A percentile compares a stretch with the other conserved stretches of the same genome.
Conservation (phyloP, 257 asterid species). For the Solanum piurae region DNA sequence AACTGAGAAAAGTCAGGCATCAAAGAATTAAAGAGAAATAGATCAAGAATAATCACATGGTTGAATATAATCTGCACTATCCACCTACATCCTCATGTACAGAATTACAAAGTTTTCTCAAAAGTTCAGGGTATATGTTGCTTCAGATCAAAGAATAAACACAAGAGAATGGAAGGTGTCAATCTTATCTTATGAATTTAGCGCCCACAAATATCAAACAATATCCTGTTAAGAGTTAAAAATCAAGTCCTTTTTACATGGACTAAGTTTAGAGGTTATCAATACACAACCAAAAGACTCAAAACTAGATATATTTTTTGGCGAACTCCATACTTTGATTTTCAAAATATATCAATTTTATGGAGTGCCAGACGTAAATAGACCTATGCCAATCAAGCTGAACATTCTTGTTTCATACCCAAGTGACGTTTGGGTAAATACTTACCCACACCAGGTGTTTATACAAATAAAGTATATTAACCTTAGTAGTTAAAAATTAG, state of each 20-base stretch:
- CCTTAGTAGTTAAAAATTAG: not conserved
- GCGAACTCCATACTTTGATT: not conserved
- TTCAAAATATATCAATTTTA: not conserved
- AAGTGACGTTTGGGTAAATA: not conserved
- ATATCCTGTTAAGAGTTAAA: not conserved
- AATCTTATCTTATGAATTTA: not conserved
- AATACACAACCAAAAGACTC: not conserved
- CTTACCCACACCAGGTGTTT: not conserved
- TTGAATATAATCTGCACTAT: not conserved
- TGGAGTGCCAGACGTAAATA: not conserved
- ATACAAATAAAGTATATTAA: not conserved
- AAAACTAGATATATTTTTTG: not conserved
- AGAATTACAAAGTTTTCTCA: not conserved
- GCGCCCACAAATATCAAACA: not conserved
- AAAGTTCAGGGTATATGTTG: not conserved
- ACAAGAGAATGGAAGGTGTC: not conserved
- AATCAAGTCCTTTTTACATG: not conserved
- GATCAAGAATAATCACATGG: not conserved
- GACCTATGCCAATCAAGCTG: not conserved
- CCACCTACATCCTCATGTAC: not conserved
- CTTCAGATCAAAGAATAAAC: not conserved
- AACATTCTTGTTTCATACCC: not conserved
- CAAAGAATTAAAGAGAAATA: not conserved
- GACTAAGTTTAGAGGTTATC: not conserved
- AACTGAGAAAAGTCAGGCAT: not conserved